Conservation (phyloP, 2,329 filamentous ascomycete genomes). For the Mycosphaerella arachidis region DNA sequence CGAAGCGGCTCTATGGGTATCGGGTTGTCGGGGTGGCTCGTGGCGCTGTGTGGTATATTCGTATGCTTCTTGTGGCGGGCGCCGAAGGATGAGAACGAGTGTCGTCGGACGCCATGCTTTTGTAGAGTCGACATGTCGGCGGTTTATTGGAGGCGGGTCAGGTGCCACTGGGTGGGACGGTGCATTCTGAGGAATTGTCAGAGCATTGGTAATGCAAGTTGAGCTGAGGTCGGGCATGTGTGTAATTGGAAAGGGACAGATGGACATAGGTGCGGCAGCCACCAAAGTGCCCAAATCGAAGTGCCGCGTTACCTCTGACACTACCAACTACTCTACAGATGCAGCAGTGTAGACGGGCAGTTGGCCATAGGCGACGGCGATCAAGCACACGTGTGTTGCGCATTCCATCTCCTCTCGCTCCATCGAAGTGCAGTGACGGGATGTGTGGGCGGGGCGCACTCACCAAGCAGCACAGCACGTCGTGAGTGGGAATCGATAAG, state of each 20-base stretch:
- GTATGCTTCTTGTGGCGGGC: constrained; percentile 29
- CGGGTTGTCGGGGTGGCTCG: constrained; percentile 45
- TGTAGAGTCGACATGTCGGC: constrained; percentile 19
- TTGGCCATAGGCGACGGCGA: not conserved
- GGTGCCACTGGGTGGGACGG: constrained; percentile 1
- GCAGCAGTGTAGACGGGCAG: not conserved
- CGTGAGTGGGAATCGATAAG: not conserved
- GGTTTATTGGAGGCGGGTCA: not conserved
- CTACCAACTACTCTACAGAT: not conserved
- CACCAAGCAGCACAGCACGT: not conserved
- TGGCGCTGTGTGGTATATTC: constrained; percentile 39
- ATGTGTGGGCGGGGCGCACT: not conserved
- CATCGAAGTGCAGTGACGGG: not conserved
- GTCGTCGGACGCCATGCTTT: constrained; percentile 21
- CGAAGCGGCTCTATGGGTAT: constrained; percentile 41
- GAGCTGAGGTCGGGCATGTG: not conserved
- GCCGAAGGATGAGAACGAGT: constrained; percentile 30
- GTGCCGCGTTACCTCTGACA: not conserved
- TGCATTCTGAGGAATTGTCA: constrained; percentile 12
- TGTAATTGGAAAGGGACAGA: not conserved
- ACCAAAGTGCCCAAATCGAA: not conserved
- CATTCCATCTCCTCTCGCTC: not conserved
- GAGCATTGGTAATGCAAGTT: constrained; percentile 9
- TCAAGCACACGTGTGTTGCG: not conserved
- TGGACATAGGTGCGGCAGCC: not conserved